A percentile compares a stretch with the other conserved stretches of the same genome.
phyloP scores from a whole-genome alignment of 2,329 filamentous ascomycete species.

The Apiospora malaysiana region DNA sequence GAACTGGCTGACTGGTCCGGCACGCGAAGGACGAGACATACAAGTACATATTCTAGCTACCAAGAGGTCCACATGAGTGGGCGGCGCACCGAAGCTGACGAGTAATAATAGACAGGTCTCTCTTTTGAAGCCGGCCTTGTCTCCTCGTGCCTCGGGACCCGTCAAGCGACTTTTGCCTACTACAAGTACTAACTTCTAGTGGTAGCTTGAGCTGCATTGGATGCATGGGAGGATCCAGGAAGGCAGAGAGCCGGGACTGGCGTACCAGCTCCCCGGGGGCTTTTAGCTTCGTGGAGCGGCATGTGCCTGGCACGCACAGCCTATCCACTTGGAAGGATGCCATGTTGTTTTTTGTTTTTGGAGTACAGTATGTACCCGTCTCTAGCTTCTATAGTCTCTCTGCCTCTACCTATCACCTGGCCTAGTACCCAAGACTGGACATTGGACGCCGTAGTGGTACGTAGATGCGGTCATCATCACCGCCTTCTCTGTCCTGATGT shows the following conservation, averaged over 20 bases:
- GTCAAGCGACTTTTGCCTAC: not conserved
- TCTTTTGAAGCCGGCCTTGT: not conserved
- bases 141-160: conserved; percentile 4
- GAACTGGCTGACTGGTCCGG: not conserved
- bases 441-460: not conserved
- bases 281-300: conserved; percentile 2
- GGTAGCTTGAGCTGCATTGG: not conserved
- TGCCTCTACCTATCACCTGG: too few relatives aligned
- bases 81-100: not conserved
- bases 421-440: not conserved
- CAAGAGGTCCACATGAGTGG: not conserved
- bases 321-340: conserved; percentile 1
- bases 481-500: not conserved
- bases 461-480: not conserved
- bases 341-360: not conserved
- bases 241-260: not conserved
- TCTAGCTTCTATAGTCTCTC: not conserved
- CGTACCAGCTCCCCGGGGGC: conserved; percentile 1
- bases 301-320: not conserved
- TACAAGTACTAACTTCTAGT: too few relatives aligned
- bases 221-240: not conserved
- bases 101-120: not conserved
- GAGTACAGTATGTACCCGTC: not conserved
- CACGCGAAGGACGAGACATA: not conserved
- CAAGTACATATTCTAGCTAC: not conserved